Conservation (phyloP, 768 basidiomycete species). For the Rhizopogon vinicolor region DNA sequence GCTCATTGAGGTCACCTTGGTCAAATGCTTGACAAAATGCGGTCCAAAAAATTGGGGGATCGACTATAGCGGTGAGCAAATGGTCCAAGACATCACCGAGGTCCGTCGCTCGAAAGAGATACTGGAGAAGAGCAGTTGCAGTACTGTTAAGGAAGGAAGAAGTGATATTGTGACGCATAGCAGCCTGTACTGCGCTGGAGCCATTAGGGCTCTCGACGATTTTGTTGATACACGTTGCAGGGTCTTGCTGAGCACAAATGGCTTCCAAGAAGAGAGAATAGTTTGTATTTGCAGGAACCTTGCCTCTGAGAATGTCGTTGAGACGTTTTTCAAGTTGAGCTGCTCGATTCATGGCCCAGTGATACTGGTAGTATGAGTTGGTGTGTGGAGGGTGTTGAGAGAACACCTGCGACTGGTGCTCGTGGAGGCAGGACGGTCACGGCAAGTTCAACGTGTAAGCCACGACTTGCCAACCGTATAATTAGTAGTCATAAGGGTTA, state of each 20-base stretch:
- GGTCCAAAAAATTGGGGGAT: slow-evolving; percentile 51
- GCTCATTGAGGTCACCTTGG: slow-evolving; percentile 25
- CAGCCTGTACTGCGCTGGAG: slow-evolving; percentile 31
- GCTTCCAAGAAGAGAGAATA: slow-evolving; percentile 44
- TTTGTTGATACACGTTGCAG: slow-evolving; percentile 30
- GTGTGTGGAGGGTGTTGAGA: too few relatives aligned
- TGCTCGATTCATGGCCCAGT: slow-evolving; percentile 16
- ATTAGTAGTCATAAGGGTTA: too few relatives aligned
- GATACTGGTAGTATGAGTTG: too few relatives aligned
- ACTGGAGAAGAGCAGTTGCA: slow-evolving; percentile 31
- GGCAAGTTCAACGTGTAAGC: too few relatives aligned
- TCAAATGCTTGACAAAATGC: slow-evolving; percentile 32
- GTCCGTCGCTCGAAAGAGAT: slow-evolving; percentile 33
- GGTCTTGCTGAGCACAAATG: slow-evolving; percentile 36
- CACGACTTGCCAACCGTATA: too few relatives aligned
- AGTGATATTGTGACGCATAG: slow-evolving; percentile 37
- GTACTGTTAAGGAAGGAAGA: slow-evolving; percentile 38
- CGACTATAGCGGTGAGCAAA: slow-evolving; percentile 36
- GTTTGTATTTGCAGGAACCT: slow-evolving; percentile 16
- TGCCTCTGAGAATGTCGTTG: slow-evolving; percentile 27
- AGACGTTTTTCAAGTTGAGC: slow-evolving; percentile 31
- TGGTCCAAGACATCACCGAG: slow-evolving; percentile 39
- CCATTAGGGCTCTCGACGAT: slow-evolving; percentile 34
- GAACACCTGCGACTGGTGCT: too few relatives aligned
- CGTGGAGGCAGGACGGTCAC: too few relatives aligned